Conservation (phyloP, 768 basidiomycete genomes). For the Pleurotus tuber-regium region DNA sequence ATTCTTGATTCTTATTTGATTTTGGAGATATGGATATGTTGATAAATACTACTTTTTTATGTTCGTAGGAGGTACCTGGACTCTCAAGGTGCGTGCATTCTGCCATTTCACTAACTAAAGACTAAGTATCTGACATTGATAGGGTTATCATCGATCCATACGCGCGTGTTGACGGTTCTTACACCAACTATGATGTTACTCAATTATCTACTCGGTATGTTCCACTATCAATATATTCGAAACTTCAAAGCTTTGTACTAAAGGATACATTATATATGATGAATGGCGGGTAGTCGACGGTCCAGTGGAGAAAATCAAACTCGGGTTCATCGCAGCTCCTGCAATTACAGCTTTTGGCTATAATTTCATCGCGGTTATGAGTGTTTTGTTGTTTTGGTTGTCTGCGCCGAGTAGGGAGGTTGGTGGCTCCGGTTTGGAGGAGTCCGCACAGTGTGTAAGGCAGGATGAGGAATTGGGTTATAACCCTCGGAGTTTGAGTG, state of each 20-base stretch:
- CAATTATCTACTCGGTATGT: slow-evolving; percentile 12
- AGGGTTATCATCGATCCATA: slow-evolving; percentile 7
- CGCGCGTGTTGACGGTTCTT: slow-evolving; percentile 7
- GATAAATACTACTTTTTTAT: neutral
- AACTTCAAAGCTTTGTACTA: neutral
- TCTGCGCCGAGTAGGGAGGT: no score
- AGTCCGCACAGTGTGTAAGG: no score
- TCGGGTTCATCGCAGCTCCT: slow-evolving; percentile 13
- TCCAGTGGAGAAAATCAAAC: neutral
- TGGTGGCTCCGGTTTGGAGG: no score
- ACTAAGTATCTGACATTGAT: neutral
- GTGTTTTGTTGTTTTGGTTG: neutral
- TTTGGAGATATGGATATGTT: neutral
- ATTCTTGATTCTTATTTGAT: neutral
- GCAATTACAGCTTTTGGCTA: slow-evolving; percentile 7
- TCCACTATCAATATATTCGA: neutral
- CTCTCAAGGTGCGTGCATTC: neutral
- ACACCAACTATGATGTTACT: slow-evolving; percentile 2
- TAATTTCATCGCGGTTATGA: slow-evolving; percentile 5
- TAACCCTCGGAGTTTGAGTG: no score
- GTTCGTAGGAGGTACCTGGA: slow-evolving; percentile 10
- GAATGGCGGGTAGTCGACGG: slow-evolving; percentile 3
- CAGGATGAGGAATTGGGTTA: no score
- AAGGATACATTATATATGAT: neutral
- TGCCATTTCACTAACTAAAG: neutral